These are phyloP conservation scores for Colletotrichum eremochloae DNA, from an alignment of 2,329 filamentous ascomycete species.

Conservation along the genomic window DNA sequence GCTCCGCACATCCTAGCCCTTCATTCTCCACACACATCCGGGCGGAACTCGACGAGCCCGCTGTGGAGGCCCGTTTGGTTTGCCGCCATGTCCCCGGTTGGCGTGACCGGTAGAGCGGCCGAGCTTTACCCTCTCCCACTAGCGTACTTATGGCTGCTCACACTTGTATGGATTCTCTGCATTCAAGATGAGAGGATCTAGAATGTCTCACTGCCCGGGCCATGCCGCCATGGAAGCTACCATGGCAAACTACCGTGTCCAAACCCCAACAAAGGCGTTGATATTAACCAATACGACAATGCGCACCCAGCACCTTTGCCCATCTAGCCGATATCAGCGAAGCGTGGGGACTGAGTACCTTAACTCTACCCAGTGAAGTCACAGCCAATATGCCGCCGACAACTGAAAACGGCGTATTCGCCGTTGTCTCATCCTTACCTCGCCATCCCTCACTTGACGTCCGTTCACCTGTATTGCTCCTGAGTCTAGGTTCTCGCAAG, in stretches of 20 bases:
- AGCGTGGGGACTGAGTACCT: neutral
- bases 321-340: slow-evolving; percentile 2
- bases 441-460: neutral
- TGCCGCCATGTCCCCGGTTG: slow-evolving; percentile 32
- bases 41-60: slow-evolving; percentile 35
- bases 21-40: slow-evolving; percentile 29
- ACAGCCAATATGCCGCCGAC: neutral
- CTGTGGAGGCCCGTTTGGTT: slow-evolving; percentile 41
- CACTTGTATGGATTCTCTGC: slow-evolving; percentile 6
- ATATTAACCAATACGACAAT: slow-evolving; percentile 20
- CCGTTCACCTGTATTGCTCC: slow-evolving; percentile 2
- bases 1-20: slow-evolving; percentile 14
- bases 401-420: neutral
- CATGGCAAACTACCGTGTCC: neutral
- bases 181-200: slow-evolving; percentile 22
- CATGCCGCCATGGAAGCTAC: slow-evolving; percentile 17
- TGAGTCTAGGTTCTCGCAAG: neutral
- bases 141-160: slow-evolving; percentile 6
- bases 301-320: neutral
- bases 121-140: slow-evolving; percentile 26
- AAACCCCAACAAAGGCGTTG: slow-evolving; percentile 15
- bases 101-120: slow-evolving; percentile 36
- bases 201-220: slow-evolving; percentile 29
- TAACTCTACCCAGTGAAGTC: slow-evolving; percentile 7
- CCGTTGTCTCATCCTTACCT: slow-evolving; percentile 18